phyloP scores from a whole-genome alignment of 176 grass and related monocot genomes.

The Eleusine indica region DNA sequence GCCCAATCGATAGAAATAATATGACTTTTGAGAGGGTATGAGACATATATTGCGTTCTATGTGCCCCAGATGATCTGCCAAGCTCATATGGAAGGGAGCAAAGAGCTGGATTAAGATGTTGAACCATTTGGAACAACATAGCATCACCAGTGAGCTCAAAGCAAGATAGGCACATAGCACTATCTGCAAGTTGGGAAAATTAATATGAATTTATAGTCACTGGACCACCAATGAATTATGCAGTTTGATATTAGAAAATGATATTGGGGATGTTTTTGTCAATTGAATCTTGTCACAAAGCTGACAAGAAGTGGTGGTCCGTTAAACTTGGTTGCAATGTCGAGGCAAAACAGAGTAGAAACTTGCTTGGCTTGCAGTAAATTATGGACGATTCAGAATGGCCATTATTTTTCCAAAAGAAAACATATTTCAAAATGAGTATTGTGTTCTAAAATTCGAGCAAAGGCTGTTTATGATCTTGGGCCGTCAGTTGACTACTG shows the following conservation, averaged over 20 bases:
- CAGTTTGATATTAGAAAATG: background rate
- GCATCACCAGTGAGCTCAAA: background rate
- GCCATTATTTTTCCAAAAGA: too few relatives aligned
- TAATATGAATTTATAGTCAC: background rate
- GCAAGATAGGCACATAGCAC: constrained; percentile 11
- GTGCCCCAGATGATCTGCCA: background rate
- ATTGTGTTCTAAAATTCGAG: too few relatives aligned
- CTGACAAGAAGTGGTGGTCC: background rate
- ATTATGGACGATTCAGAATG: too few relatives aligned
- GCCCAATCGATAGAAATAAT: too few relatives aligned
- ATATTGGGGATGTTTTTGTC: background rate
- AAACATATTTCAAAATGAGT: too few relatives aligned
- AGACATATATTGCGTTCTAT: background rate
- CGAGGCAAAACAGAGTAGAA: too few relatives aligned
- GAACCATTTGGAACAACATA: constrained; percentile 8
- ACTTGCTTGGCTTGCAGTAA: too few relatives aligned
- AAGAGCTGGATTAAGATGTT: background rate
- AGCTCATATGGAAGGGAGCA: background rate
- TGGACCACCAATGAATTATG: constrained; percentile 18
- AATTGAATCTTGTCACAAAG: background rate
- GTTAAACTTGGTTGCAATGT: too few relatives aligned
- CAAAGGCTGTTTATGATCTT: too few relatives aligned
- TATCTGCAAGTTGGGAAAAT: constrained; percentile 17
- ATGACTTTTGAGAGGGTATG: constrained; percentile 18
- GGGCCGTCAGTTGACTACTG: too few relatives aligned